Base-by-base conservation (phyloP, 2,329 filamentous ascomycete genomes). In the Exophiala oligosperma region DNA sequence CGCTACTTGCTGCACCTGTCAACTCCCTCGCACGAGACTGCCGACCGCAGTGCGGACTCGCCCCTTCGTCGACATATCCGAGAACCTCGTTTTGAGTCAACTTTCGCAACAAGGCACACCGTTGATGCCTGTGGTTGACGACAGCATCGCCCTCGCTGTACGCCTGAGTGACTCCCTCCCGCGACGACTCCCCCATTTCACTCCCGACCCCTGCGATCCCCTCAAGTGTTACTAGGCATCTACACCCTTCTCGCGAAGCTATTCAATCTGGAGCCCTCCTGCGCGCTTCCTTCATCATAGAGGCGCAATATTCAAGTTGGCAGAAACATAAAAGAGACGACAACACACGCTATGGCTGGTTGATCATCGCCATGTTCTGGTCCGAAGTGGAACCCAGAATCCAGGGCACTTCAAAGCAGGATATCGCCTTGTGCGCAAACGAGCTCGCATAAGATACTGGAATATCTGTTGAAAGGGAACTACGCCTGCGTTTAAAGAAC, bases 341-440 rank as follows among this genome's bases (percentile, higher is more conserved):
- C 43, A 14, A 49, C 38, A 21, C 24, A 41, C 35, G 47, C 23
- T 21, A 61, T 61, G 59, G 49, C 59, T 28, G 52, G 49, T 38
- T 59, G 49, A 61, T 56, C 35, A 53, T 12, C 56, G 49, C 55
- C 59, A 61, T 61, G 59, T 59, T 59, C 56, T 61, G 59, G 59
- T 54, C 52, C 52, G 29, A 56, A 50, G 49, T 35, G 52, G 41
- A 54, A 56, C 52, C 29, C 52, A 49, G 55, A 37, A 28, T 50
- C n/a, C 29, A n/a, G 37, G 38, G n/a, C 28, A 35, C 32, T 46
- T 26, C 38, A 26, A 37, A 52, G 26, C 40, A 38, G 29, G 44
- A 51, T 46, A 29, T 37, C 55, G 26, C 41, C 21, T 32, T 49
- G 24, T 56, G 49, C 52, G 24, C 46, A 41, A 56, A 40, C 37